Percentiles rank a stretch among this genome's conserved stretches.
Evolutionary conservation across 768 basidiomycete genomes (phyloP).

Genomic region (Flagelloscypha sp.): DNA sequence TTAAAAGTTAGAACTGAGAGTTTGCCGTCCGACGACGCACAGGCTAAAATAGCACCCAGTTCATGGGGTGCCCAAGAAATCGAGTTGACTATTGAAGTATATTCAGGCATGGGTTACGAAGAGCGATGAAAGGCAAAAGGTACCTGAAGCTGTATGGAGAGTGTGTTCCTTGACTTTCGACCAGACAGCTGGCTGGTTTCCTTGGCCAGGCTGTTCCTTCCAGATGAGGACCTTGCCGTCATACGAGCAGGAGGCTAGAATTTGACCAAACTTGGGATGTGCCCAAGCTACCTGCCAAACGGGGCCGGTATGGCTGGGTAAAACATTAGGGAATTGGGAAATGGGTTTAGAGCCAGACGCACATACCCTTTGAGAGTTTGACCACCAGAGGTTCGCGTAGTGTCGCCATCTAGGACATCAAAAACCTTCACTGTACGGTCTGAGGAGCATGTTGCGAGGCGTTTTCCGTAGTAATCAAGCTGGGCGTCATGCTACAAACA

Average conservation of each 20-base stretch:
- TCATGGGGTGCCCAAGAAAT: constrained; percentile 99
- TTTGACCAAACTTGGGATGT: constrained; percentile 93
- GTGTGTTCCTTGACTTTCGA: constrained; percentile 93
- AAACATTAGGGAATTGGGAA: neutral
- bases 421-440: constrained; percentile 95
- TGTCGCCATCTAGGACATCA: constrained; percentile 85
- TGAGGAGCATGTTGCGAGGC: constrained; percentile 93
- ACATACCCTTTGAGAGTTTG: constrained; percentile 76
- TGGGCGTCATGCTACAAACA: constrained; percentile 88
- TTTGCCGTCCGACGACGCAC: constrained; percentile 95
- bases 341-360: neutral
- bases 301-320: constrained; percentile 81
- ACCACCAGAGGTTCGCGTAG: constrained; percentile 50
- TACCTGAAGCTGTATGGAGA: constrained; percentile 89
- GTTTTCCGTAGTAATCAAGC: constrained; percentile 94
- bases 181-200: constrained; percentile 61
- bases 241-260: constrained; percentile 97
- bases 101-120: neutral
- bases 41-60: constrained; percentile 91
- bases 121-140: constrained; percentile 14
- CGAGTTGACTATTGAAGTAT: constrained; percentile 67
- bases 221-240: constrained; percentile 98
- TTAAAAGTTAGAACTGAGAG: constrained; percentile 95
- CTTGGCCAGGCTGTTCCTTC: constrained; percentile 77
- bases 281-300: constrained; percentile 99